Percentiles rank a stretch among this genome's conserved stretches.
phyloP scores from a whole-genome alignment of 441 rosid genomes.

The Arabidopsis lyrata region DNA sequence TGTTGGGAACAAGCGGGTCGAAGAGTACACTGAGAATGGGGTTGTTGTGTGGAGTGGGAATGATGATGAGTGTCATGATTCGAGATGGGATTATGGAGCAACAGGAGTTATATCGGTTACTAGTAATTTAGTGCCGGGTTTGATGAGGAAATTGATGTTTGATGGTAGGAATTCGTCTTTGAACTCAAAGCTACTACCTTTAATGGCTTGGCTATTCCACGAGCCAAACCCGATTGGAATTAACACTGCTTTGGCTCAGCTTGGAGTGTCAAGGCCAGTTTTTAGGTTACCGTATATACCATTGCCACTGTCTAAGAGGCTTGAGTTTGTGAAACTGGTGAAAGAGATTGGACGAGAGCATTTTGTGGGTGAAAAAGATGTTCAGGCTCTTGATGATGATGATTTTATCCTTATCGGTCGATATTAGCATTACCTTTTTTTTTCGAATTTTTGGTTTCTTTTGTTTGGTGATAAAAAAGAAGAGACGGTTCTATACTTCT shows the following conservation, averaged over 20 bases:
- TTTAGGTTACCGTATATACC: conserved; percentile 93
- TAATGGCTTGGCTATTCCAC: conserved; percentile 76
- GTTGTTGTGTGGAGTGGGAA: conserved; percentile 92
- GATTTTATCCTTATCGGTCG: conserved; percentile 79
- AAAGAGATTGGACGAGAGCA: conserved; percentile 75
- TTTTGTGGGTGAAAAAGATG: conserved; percentile 84
- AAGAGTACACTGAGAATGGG: conserved; percentile 64
- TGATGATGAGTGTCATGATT: conserved; percentile 90
- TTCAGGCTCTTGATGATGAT: conserved; percentile 79
- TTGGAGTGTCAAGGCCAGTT: conserved; percentile 87
- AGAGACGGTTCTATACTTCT: conserved; percentile 15
- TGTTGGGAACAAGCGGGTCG: conserved; percentile 74
- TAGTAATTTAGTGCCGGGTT: conserved; percentile 80
- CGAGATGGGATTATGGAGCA: conserved; percentile 88
- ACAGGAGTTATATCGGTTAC: conserved; percentile 86
- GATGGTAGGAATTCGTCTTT: conserved; percentile 65
- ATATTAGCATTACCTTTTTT: conserved; percentile 49
- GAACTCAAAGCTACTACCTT: conserved; percentile 72
- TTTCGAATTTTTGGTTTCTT: not conserved
- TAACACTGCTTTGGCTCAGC: conserved; percentile 92
- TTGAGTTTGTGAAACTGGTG: conserved; percentile 82
- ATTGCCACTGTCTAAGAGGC: conserved; percentile 67
- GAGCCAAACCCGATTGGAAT: conserved; percentile 90
- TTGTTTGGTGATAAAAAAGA: conserved; percentile 23
- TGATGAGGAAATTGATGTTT: conserved; percentile 76